A percentile compares a stretch with the other conserved stretches of the same genome.
phyloP scores from a whole-genome alignment of 2,329 filamentous ascomycete species.

The Verticillium tricorpus region DNA sequence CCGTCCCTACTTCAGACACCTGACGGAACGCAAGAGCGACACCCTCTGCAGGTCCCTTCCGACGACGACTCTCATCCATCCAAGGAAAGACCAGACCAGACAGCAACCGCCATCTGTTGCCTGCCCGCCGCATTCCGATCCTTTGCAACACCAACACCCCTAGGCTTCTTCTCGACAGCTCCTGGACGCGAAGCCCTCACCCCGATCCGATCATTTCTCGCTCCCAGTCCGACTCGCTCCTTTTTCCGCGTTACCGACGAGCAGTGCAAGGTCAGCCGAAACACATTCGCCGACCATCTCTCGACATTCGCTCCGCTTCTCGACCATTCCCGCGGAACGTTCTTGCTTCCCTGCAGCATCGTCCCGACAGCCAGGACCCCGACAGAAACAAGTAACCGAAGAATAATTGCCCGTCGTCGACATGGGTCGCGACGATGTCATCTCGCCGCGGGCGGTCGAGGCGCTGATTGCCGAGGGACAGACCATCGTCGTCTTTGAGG shows the following conservation, averaged over 20 bases:
- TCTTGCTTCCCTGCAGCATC: too few relatives aligned
- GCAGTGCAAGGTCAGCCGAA: too few relatives aligned
- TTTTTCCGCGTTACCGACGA: too few relatives aligned
- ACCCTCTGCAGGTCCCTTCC: not conserved
- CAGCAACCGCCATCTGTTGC: not conserved
- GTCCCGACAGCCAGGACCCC: not conserved
- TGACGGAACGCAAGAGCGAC: not conserved
- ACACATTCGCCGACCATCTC: too few relatives aligned
- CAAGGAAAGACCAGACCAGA: not conserved
- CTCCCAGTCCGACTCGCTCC: too few relatives aligned
- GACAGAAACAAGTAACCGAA: not conserved
- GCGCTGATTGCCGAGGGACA: slow-evolving; percentile 49
- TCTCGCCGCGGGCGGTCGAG: slow-evolving; percentile 42
- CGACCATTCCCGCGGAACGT: too few relatives aligned
- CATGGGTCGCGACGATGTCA: slow-evolving; percentile 36
- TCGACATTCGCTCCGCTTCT: too few relatives aligned
- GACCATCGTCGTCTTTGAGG: slow-evolving; percentile 52
- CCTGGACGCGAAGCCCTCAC: too few relatives aligned
- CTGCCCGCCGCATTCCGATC: too few relatives aligned
- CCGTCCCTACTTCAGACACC: not conserved
- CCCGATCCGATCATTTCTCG: too few relatives aligned
- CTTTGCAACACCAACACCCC: too few relatives aligned
- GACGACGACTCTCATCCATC: not conserved
- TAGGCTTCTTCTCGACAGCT: too few relatives aligned
- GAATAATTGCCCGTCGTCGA: not conserved